Percentiles rank a stretch among this genome's conserved stretches.
Evolutionary conservation across 768 basidiomycete genomes (phyloP).

Genomic region (Tylopilus sp.): DNA sequence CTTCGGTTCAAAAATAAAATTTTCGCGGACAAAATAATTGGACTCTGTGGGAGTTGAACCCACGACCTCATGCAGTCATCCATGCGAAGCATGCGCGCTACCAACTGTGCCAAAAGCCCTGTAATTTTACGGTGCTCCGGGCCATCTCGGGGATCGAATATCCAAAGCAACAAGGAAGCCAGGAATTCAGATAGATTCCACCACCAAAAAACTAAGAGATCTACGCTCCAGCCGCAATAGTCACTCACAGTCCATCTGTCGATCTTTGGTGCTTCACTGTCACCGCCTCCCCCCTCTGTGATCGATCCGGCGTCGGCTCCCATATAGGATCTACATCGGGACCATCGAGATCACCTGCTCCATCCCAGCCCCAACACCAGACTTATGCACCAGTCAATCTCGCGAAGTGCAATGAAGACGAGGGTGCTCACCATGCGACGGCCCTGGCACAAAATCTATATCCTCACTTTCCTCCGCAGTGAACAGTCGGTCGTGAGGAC

Average conservation of each 20-base stretch:
- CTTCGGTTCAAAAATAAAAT: neutral
- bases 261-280: constrained; percentile 65
- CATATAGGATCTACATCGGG: constrained; percentile 98
- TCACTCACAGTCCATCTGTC: constrained; percentile 23
- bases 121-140: neutral
- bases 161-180: neutral
- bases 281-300: constrained; percentile 56
- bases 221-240: constrained; percentile 9
- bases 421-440: constrained; percentile 64
- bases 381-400: constrained; percentile 47
- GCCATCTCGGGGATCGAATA: no score
- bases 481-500: constrained; percentile 94
- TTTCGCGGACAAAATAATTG: constrained; percentile 14
- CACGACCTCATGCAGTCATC: constrained; percentile 53
- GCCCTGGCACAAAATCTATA: constrained; percentile 75
- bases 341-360: constrained; percentile 95
- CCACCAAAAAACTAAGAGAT: constrained; percentile 9
- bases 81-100: constrained; percentile 60
- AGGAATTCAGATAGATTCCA: neutral
- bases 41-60: constrained; percentile 48
- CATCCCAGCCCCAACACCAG: constrained; percentile 99
- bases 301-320: constrained; percentile 76
- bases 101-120: constrained; percentile 39
- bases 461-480: constrained; percentile 80
- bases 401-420: neutral